Evolutionary conservation across 225 moss, liverwort and hornwort genomes (phyloP).

Genomic region (Neckera pumila): DNA sequence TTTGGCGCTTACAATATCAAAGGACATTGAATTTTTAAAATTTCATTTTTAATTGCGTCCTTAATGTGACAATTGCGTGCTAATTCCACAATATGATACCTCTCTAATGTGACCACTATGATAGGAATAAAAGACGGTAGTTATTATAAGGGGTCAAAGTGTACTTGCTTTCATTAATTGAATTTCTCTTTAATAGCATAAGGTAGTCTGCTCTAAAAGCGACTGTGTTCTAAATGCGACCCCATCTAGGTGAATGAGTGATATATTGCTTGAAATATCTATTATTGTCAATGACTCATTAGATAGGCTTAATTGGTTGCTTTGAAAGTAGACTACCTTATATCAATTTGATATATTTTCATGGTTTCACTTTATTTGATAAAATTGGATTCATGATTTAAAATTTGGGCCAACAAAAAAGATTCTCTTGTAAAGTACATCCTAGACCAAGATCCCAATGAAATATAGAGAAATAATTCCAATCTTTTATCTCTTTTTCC

Average conservation of each 20-base stretch:
- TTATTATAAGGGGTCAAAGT: rapidly evolving
- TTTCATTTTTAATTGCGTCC: background rate
- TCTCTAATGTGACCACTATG: rapidly evolving
- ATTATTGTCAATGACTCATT: too few relatives aligned
- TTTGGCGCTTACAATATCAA: rapidly evolving
- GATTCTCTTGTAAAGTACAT: background rate
- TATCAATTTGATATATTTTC: background rate
- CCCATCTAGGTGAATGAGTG: too few relatives aligned
- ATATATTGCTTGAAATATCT: too few relatives aligned
- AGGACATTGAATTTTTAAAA: background rate
- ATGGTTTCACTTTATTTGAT: background rate
- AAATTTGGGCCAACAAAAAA: background rate
- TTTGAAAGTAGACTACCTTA: too few relatives aligned
- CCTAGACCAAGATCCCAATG: rapidly evolving
- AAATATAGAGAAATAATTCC: background rate
- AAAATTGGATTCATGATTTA: background rate
- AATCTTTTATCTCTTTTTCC: background rate
- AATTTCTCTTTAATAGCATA: too few relatives aligned
- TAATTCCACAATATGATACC: background rate
- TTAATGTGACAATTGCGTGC: background rate
- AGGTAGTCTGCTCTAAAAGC: too few relatives aligned
- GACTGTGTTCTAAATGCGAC: too few relatives aligned
- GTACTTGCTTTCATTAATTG: background rate
- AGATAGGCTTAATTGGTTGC: too few relatives aligned
- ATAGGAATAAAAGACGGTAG: background rate